phyloP scores from a whole-genome alignment of 441 rosid genomes.

The Arabidopsis lyrata region DNA sequence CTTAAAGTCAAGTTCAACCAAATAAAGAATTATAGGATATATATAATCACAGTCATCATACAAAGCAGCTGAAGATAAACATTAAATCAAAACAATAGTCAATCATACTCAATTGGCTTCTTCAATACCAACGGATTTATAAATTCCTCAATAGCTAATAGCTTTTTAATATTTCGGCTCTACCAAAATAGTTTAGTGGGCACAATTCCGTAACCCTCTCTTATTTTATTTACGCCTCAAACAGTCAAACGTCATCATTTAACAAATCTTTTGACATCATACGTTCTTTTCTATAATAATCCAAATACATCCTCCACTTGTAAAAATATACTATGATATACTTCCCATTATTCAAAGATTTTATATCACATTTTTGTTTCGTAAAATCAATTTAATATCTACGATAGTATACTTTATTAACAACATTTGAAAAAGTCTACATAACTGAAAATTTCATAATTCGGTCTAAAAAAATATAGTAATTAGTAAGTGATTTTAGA shows the following conservation, averaged over 20 bases:
- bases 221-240: background rate
- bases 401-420: background rate
- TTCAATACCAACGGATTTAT: slow-evolving; percentile 4
- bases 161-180: slow-evolving; percentile 11
- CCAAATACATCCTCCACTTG: slow-evolving; percentile 17
- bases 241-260: slow-evolving; percentile 15
- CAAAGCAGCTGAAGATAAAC: slow-evolving; percentile 19
- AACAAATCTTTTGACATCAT: slow-evolving; percentile 34
- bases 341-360: slow-evolving; percentile 7
- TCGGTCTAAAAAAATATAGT: background rate
- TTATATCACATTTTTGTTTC: background rate
- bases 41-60: slow-evolving; percentile 25
- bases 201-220: slow-evolving; percentile 16
- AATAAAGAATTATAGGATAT: background rate
- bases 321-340: background rate
- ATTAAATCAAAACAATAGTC: slow-evolving; percentile 15
- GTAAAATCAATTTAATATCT: background rate
- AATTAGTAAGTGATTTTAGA: background rate
- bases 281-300: slow-evolving; percentile 13
- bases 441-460: background rate
- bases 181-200: slow-evolving; percentile 1
- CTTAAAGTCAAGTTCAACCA: slow-evolving; percentile 1
- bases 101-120: slow-evolving; percentile 9
- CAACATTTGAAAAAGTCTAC: background rate
- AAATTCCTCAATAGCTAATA: slow-evolving; percentile 1